Evolutionary conservation across 2,329 filamentous ascomycete species (phyloP).

Genomic region (Rhinocladiella similis): DNA sequence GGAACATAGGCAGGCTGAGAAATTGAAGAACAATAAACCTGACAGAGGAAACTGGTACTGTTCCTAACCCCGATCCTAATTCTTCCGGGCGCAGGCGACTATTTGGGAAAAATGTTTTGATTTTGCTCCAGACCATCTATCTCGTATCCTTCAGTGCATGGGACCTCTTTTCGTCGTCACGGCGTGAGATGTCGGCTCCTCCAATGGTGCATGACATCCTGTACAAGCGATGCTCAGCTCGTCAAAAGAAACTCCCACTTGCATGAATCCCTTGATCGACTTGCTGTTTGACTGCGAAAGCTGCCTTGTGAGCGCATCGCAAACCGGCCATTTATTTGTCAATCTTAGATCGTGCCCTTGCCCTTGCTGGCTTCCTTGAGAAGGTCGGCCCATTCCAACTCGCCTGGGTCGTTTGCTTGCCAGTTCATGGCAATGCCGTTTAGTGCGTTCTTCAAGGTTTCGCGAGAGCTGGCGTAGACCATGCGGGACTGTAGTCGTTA

Average conservation of each 20-base stretch:
- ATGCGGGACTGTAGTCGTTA: constrained; percentile 42
- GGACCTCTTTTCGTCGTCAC: constrained; percentile 13
- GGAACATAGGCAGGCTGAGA: too few species aligned
- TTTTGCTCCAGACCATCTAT: constrained; percentile 15
- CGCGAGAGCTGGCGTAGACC: constrained; percentile 52
- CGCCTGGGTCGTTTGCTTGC: constrained; percentile 37
- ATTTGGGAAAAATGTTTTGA: constrained; percentile 7
- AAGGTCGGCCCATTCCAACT: constrained; percentile 36
- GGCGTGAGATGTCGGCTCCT: constrained; percentile 15
- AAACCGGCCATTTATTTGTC: not conserved
- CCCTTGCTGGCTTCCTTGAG: constrained; percentile 36
- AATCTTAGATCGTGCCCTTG: constrained; percentile 26
- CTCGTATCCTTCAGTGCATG: constrained; percentile 12
- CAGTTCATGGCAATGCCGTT: constrained; percentile 39
- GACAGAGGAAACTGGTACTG: too few species aligned
- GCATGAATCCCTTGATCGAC: not conserved
- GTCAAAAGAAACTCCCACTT: constrained; percentile 5
- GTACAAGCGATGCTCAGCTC: constrained; percentile 9
- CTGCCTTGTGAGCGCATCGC: not conserved
- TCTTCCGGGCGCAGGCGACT: too few species aligned
- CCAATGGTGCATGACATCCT: constrained; percentile 13
- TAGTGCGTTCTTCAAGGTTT: constrained; percentile 50
- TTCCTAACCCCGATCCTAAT: too few species aligned
- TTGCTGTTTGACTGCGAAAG: not conserved
- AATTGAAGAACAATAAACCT: too few species aligned